Evolutionary conservation across 176 grass and related monocot genomes (phyloP), one percentile per base, ranked within the genome.

Genomic region (Zizania latifolia): DNA sequence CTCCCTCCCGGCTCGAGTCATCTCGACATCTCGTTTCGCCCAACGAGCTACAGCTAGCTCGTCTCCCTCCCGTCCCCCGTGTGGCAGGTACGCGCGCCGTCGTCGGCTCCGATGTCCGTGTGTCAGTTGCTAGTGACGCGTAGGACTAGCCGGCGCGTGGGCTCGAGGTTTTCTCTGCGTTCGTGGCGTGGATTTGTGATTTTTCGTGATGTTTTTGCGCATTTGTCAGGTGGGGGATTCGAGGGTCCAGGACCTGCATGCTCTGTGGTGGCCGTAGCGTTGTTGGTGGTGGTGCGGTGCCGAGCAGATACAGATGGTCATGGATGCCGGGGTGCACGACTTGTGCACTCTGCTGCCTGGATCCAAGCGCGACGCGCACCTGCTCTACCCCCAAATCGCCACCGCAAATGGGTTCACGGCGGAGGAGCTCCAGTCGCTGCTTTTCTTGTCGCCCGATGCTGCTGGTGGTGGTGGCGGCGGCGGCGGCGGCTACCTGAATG

Each of bases 251-350:
- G 33, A 29, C 26, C 23, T 65, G 74, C 57, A 81, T 76, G 44
- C 63, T 22, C 63, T 70, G 34, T 10, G 77, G 70, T n/a, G n/a
- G n/a, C n/a, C n/a, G n/a, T n/a, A n/a, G n/a, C n/a, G n/a, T n/a
- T n/a, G n/a, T n/a, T n/a, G n/a, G n/a, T 35, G 46, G 21, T 81
- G 21, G 22, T 30, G 35, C 24, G 65, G 34, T 7, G 56, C 28
- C 2, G 44, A 37, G 16, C 41, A 19, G 75, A 78, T 40, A 66
- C 70, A 84, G 61, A 90, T 90, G 87, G 62, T 73, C 75, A 93
- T 90, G 90, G 90, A 93, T 66, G 83, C 90, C 63, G 68, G 76
- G 29, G 24, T 90, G 66, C 70, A 85, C 57, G 77, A 90, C 65
- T 71, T 35, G 65, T 23, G 72, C 76, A 71, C 76, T 38, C 59